Evolutionary conservation across 306 rosid species (phyloP), one percentile per base, ranked within the genome.

Genomic region (Luffa acutangula): DNA sequence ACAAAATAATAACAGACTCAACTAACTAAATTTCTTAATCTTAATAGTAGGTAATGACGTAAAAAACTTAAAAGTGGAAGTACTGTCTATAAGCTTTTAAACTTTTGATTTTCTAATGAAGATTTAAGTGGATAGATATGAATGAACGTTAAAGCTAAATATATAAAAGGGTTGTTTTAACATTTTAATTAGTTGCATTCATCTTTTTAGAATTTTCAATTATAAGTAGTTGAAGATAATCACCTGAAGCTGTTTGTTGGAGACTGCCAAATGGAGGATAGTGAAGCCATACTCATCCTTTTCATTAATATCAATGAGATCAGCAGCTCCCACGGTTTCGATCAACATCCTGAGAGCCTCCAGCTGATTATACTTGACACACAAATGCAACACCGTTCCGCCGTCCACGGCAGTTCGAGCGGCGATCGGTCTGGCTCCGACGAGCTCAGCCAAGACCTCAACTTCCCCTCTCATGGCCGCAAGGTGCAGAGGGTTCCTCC

Each of bases 381-480:
- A 84, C 74, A 77, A 76, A 52, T 84, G 86, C 81, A 84, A 37
- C 59, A 31, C 81, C n/a, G 76, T 84, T 77, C 71, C 81, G 4
- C 80, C 14, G 13, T 69, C 86, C 0, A 81, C 72, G 59, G 76
- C 51, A 37, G 54, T 66, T 72, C 79, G 78, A 41, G 78, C 64
- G 41, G 79, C 81, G 62, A 49, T 79, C 13, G 18, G 63, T 21
- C 41, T 60, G 11, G 33, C 79, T 39, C 69, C 18, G 9, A 71
- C 45, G 75, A 80, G 52, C 84, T 80, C 83, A 3, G 37, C 34
- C 67, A 77, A 10, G 18, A 80, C 81, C 48, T 70, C 42, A 25
- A 51, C 79, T 2, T 81, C 75, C n/a, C 86, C 86, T 65, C 80
- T 84, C 8, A 71, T 43, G 43, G 81, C 81, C 6, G 86, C 81